Base-by-base conservation (phyloP, 805 yeast species). In the Starmerella riodocensis region DNA sequence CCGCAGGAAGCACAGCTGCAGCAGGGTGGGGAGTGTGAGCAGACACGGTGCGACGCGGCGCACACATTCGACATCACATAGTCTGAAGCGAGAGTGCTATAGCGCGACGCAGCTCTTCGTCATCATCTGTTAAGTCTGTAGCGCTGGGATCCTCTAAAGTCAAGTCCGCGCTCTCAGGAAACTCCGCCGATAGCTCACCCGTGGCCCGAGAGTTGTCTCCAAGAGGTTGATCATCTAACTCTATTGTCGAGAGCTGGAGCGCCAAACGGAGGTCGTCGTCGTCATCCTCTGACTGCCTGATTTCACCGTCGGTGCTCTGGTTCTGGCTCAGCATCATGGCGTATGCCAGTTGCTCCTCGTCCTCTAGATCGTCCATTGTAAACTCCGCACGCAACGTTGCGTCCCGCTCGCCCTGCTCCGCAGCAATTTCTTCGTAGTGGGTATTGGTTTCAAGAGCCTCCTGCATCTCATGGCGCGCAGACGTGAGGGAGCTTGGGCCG, bases 341-440 rank as follows among this genome's bases (percentile, higher is more conserved):
- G 34, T 54, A 53, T 24, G 50, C 50, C 23, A 56, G 25, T 37
- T 55, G 58, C 32, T 58, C 62, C 14, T 54, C 57, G 28, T 57
- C 61, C 4, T 47, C 50, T 34, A 55, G 31, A 6, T 44, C 46
- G 4, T 40, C 49, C 12, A 47, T 30, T 6, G 25, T 35, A 37
- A 29, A 49, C 9, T 39, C 29, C 20, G 48, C 49, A 3, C 50
- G 42, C 9, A 42, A 25, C 8, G 23, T 41, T 13, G 20, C 36
- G n/a, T 46, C 41, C n/a, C 13, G 38, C 21, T 41, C 47, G 8
- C 43, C 42, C 13, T 34, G 34, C 32, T 47, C 52, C 14, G 46
- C 53, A 13, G 53, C 55, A 16, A 43, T 39, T n/a, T 33, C 38
- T 43, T 50, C 51, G 34, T 48, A 24, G 32, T 49, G 53, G 18